phyloP scores from a whole-genome alignment of 2,329 filamentous ascomycete species.

The Akanthomyces muscarius region DNA sequence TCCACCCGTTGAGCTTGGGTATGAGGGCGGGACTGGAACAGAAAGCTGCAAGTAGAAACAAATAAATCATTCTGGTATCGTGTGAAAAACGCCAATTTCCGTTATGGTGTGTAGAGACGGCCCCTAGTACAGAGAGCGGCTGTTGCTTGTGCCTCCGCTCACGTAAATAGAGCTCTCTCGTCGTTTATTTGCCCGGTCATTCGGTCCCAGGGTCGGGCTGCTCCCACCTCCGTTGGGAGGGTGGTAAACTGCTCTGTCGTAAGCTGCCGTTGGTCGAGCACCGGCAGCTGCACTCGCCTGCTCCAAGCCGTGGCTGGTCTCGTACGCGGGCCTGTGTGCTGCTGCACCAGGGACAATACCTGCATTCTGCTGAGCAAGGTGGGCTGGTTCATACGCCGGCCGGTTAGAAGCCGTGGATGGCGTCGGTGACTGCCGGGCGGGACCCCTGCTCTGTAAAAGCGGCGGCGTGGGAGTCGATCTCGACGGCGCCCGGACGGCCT shows the following conservation, averaged over 20 bases:
- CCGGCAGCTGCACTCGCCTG: conserved; percentile 2
- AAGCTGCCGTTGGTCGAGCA: conserved; percentile 29
- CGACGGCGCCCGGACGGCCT: conserved; percentile 27
- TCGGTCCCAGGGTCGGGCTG: conserved; percentile 21
- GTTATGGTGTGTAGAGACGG: neutral
- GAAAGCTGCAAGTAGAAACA: neutral
- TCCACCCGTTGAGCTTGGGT: neutral
- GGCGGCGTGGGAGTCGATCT: conserved; percentile 50
- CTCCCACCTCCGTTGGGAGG: conserved; percentile 21
- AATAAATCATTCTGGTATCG: conserved; percentile 12
- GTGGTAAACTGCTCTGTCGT: conserved; percentile 37
- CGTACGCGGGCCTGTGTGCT: conserved; percentile 41
- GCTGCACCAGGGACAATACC: conserved; percentile 27
- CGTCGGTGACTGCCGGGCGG: conserved; percentile 39
- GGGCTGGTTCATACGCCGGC: conserved; percentile 42
- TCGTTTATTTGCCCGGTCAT: conserved; percentile 40
- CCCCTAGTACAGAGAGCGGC: neutral
- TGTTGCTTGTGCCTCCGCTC: conserved; percentile 29
- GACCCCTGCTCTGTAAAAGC: conserved; percentile 30
- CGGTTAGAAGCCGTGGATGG: conserved; percentile 33
- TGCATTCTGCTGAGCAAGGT: conserved; percentile 33
- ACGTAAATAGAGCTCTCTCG: conserved; percentile 60
- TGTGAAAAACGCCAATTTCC: conserved; percentile 5
- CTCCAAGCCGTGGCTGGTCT: conserved; percentile 35
- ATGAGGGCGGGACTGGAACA: neutral